phyloP scores from a whole-genome alignment of 352 stramenopile genomes.

The Globisporangium cystogenes region DNA sequence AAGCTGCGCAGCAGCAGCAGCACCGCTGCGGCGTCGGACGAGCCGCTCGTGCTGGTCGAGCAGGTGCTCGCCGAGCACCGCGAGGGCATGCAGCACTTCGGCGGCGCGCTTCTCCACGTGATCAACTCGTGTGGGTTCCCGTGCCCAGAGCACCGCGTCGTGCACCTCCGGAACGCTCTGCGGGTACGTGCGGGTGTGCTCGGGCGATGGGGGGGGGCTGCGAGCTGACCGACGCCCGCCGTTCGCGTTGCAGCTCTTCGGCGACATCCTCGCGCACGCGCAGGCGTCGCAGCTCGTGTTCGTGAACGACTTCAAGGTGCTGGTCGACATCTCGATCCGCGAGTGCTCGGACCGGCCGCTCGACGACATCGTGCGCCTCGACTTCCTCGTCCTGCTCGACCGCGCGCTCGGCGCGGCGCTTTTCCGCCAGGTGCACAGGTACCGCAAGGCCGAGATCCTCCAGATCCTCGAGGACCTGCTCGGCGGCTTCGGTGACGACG shows the following conservation, averaged over 20 bases:
- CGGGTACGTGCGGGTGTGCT: slow-evolving; percentile 19
- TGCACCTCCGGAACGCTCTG: slow-evolving; percentile 45
- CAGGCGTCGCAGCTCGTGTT: slow-evolving; percentile 45
- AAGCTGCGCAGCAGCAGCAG: background rate
- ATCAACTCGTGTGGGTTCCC: slow-evolving; percentile 81
- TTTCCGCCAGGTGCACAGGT: slow-evolving; percentile 42
- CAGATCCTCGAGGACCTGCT: slow-evolving; percentile 45
- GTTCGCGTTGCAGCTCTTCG: slow-evolving; percentile 31
- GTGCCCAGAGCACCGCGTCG: slow-evolving; percentile 26
- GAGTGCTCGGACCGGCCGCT: slow-evolving; percentile 56
- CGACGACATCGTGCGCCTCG: slow-evolving; percentile 31
- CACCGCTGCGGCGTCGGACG: background rate
- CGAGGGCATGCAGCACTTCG: slow-evolving; percentile 54
- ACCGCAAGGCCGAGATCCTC: slow-evolving; percentile 53
- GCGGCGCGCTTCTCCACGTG: slow-evolving; percentile 64
- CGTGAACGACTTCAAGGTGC: slow-evolving; percentile 70
- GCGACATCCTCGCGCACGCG: slow-evolving; percentile 44
- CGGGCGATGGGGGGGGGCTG: too few relatives aligned
- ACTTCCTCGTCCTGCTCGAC: slow-evolving; percentile 49
- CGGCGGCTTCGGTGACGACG: slow-evolving; percentile 5
- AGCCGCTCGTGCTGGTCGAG: slow-evolving; percentile 31
- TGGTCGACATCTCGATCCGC: slow-evolving; percentile 62
- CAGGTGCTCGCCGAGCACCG: slow-evolving; percentile 39
- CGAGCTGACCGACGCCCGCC: background rate
- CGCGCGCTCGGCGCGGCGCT: slow-evolving; percentile 31